A percentile compares a stretch with the other conserved stretches of the same genome.
These are phyloP conservation scores for Chlamydomonas sp. DNA, from an alignment of 139 green algal genomes.

Conservation along the genomic window DNA sequence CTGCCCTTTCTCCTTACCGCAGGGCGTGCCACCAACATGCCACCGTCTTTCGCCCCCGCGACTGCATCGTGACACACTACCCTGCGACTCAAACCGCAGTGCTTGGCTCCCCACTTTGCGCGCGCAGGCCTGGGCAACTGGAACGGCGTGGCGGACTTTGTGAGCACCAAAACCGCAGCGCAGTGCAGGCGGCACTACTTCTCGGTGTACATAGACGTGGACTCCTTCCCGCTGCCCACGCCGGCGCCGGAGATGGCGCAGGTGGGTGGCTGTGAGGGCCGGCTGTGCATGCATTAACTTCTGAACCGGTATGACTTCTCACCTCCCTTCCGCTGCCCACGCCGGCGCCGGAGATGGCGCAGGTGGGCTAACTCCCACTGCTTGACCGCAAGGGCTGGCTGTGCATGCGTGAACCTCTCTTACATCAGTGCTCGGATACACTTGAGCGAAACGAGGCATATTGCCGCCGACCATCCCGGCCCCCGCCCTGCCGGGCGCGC, in stretches of 20 bases:
- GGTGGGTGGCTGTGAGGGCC: neutral
- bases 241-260: conserved; percentile 60
- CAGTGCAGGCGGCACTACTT: conserved; percentile 89
- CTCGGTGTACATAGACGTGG: conserved; percentile 78
- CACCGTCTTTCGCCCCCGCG: no score
- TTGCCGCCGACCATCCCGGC: no score
- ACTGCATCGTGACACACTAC: no score
- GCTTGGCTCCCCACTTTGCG: neutral
- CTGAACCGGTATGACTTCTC: no score
- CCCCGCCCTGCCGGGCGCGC: no score
- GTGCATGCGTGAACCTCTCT: no score
- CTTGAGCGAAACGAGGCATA: no score
- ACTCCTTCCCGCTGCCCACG: conserved; percentile 73
- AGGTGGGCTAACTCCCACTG: conserved; percentile 3
- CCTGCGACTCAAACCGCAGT: neutral
- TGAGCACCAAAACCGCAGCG: conserved; percentile 81
- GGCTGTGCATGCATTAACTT: no score
- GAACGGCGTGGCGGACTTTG: conserved; percentile 84
- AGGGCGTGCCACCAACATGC: no score
- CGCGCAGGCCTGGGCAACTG: conserved; percentile 90
- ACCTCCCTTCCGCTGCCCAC: conserved; percentile 67
- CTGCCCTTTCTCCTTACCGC: no score
- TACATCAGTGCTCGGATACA: no score
- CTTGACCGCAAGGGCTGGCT: no score
- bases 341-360: conserved; percentile 65